Evolutionary conservation across 257 asterid species (phyloP), one percentile per base, ranked within the genome.

Genomic region (Solanum virginianum): DNA sequence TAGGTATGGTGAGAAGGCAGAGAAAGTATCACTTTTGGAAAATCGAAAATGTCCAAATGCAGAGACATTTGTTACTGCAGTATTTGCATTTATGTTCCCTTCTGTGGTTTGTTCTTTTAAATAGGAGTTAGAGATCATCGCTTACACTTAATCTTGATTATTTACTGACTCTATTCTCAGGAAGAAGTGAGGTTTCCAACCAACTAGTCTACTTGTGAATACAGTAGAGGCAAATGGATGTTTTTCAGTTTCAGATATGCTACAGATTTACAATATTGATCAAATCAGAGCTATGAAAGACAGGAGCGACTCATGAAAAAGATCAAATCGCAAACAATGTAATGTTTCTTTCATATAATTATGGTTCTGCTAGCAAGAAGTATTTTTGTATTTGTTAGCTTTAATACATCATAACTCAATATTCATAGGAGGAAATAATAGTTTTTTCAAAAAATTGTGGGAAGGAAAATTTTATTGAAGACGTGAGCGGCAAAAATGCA

Each of bases 1-100:
- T 84, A 95, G 98, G 84, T 95, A 95, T 36, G 97, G 96, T 59
- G 97, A 95, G 93, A 91, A 90, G 60, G 94, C 89, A 91, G 91
- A 77, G 96, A 92, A 77, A 92, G 91, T 84, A 98, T 90, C 94
- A 95, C 89, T 94, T 86, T 29, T 29, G 29, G 2, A 29, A 29
- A 2, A 29, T 1, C 1, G 1, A 2, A 29, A 29, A 29, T 29
- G 29, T 29, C 29, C 29, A 29, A 29, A 29, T 1, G 29, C 29
- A 29, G 2, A 29, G 29, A 2, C 29, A 29, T 29, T 29, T 29
- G 29, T 29, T 1, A 29, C 29, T 1, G 2, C 2, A 29, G 29
- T 29, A 24, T 83, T 8, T 94, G 98, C 93, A 91, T 88, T 98
- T 93, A 84, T 32, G 79, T 45, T 80, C 49, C 49, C 57, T 69